phyloP scores from a whole-genome alignment of 495 filamentous ascomycete species.

The Penicillium dipodomyicola region DNA sequence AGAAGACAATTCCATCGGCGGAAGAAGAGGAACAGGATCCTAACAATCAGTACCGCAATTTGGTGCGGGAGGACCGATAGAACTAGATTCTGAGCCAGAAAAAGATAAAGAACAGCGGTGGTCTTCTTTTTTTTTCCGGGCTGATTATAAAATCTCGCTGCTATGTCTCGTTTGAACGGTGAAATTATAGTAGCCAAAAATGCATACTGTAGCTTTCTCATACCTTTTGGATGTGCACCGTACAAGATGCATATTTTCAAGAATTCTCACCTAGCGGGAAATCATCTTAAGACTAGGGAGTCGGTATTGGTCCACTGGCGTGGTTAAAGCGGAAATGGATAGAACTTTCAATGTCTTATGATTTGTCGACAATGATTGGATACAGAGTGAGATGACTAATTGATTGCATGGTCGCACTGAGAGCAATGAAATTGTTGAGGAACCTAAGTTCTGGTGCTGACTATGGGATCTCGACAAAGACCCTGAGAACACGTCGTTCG shows the following conservation, averaged over 20 bases:
- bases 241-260: too few species aligned
- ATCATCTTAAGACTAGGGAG: too few species aligned
- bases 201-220: too few species aligned
- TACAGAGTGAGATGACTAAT: too few species aligned
- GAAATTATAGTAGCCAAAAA: background rate
- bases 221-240: too few species aligned
- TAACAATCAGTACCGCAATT: constrained; percentile 17
- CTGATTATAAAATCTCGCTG: background rate
- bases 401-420: too few species aligned
- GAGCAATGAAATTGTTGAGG: background rate
- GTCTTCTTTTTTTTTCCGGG: background rate
- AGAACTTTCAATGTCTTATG: too few species aligned
- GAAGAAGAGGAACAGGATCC: constrained; percentile 25
- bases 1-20: constrained; percentile 20
- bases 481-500: background rate
- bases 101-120: background rate
- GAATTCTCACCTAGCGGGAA: too few species aligned
- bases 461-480: background rate
- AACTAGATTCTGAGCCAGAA: background rate
- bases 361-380: too few species aligned
- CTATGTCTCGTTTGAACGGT: background rate
- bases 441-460: background rate
- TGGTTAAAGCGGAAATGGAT: too few species aligned
- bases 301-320: too few species aligned
- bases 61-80: constrained; percentile 13